Evolutionary conservation across 768 basidiomycete species (phyloP).

Genomic region (Psilocybe tampanensis): DNA sequence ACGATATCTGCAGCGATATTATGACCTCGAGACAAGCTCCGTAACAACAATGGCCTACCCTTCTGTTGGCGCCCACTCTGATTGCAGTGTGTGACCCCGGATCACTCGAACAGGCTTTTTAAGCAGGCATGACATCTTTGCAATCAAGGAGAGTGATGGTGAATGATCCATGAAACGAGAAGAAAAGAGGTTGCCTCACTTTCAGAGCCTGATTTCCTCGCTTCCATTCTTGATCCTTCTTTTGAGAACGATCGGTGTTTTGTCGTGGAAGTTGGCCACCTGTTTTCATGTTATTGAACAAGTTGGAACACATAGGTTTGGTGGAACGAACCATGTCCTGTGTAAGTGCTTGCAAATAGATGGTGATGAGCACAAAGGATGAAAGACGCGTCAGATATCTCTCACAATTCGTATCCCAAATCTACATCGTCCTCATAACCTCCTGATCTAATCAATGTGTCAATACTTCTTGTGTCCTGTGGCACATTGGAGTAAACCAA

Average conservation of each 20-base stretch:
- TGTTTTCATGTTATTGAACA: too few species aligned
- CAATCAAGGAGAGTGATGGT: not conserved
- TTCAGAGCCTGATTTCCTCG: constrained; percentile 1
- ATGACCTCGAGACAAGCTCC: too few species aligned
- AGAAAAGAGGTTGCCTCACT: not conserved
- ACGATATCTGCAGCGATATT: not conserved
- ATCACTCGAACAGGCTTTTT: constrained; percentile 4
- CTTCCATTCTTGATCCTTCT: constrained; percentile 3
- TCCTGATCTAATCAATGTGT: constrained; percentile 10
- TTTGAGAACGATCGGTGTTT: not conserved
- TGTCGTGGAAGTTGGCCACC: constrained; percentile 1
- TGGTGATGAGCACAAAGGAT: not conserved
- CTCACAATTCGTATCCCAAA: constrained; percentile 20
- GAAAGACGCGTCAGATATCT: not conserved
- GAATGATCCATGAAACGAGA: not conserved
- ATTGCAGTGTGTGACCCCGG: not conserved
- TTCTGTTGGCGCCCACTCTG: not conserved
- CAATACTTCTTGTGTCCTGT: not conserved
- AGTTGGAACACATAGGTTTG: too few species aligned
- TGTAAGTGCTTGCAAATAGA: constrained; percentile 13
- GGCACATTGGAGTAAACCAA: not conserved
- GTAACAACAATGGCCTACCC: not conserved
- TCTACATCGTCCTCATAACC: constrained; percentile 23
- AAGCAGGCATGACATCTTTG: not conserved
- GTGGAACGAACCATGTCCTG: constrained; percentile 15